A percentile compares a stretch with the other conserved stretches of the same genome.
These are phyloP conservation scores for Amoeboaphelidium protococcarum DNA, from an alignment of 371 early-diverging fungal genomes.

Conservation along the genomic window DNA sequence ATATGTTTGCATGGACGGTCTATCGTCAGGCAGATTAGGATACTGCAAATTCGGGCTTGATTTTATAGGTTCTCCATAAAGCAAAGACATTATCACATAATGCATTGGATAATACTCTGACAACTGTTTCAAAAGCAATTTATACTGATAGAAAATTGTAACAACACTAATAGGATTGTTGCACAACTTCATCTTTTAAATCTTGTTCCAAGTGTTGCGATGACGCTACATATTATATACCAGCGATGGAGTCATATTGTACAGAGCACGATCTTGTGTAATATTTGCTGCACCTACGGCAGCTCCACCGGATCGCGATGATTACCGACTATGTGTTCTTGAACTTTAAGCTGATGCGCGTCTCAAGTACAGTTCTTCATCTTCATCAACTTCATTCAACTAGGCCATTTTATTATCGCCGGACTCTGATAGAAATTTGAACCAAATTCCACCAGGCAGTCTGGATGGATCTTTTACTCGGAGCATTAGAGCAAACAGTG, in stretches of 20 bases:
- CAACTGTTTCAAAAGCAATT: slow-evolving; percentile 13
- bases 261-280: neutral
- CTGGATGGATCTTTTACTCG: slow-evolving; percentile 60
- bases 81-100: slow-evolving; percentile 8
- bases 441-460: slow-evolving; percentile 34
- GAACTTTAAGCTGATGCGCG: neutral
- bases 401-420: neutral
- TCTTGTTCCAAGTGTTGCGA: slow-evolving; percentile 7
- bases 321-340: slow-evolving; percentile 5
- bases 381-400: neutral
- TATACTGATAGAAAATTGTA: slow-evolving; percentile 15
- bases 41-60: slow-evolving; percentile 15
- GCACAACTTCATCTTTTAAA: slow-evolving; percentile 5
- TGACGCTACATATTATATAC: slow-evolving; percentile 8
- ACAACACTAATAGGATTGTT: slow-evolving; percentile 8
- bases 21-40: slow-evolving; percentile 10
- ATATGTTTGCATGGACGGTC: neutral
- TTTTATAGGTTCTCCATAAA: slow-evolving; percentile 12
- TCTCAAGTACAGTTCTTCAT: neutral
- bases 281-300: neutral
- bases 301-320: slow-evolving; percentile 1
- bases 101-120: slow-evolving; percentile 11
- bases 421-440: neutral
- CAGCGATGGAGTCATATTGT: slow-evolving; percentile 2
- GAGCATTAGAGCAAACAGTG: slow-evolving; percentile 65